Percentiles rank a stretch among this genome's conserved stretches.
These are phyloP conservation scores for Cutaneotrichosporon sp. DNA, from an alignment of 1,284 basidiomycete genomes.

Conservation along the genomic window DNA sequence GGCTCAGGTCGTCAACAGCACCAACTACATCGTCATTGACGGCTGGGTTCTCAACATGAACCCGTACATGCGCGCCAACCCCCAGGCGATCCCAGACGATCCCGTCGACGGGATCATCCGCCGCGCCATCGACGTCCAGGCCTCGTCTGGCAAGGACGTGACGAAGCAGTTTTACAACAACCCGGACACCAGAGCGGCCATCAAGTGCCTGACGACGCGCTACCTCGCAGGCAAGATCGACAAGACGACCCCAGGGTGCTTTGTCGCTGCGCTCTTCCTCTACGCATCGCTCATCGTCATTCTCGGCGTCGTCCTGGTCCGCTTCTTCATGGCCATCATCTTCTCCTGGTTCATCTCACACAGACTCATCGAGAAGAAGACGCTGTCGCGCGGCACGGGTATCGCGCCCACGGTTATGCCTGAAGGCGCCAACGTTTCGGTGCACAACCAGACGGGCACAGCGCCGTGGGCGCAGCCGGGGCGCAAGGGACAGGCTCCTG, in stretches of 20 bases:
- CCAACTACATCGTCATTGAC: slow-evolving; percentile 83
- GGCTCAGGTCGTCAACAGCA: slow-evolving; percentile 70
- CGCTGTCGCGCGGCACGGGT: slow-evolving; percentile 66
- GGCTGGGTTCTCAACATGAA: slow-evolving; percentile 91
- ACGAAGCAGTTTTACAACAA: slow-evolving; percentile 80
- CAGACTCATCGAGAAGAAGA: slow-evolving; percentile 71
- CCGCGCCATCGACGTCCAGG: slow-evolving; percentile 62
- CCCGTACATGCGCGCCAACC: slow-evolving; percentile 79
- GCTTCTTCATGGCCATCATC: slow-evolving; percentile 93
- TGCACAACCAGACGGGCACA: slow-evolving; percentile 84
- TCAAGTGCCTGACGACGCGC: slow-evolving; percentile 77
- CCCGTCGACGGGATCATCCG: slow-evolving; percentile 82
- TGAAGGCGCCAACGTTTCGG: slow-evolving; percentile 85
- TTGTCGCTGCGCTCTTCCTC: slow-evolving; percentile 84
- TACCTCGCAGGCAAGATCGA: slow-evolving; percentile 94
- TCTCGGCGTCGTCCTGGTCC: slow-evolving; percentile 81
- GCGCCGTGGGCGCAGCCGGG: slow-evolving; percentile 76
- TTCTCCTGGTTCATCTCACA: slow-evolving; percentile 95
- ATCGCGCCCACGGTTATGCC: slow-evolving; percentile 95
- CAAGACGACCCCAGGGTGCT: slow-evolving; percentile 94
- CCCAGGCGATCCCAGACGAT: slow-evolving; percentile 68
- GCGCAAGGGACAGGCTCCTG: neutral
- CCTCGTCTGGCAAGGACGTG: slow-evolving; percentile 76
- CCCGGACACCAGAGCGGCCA: slow-evolving; percentile 64
- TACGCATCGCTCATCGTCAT: slow-evolving; percentile 92